Conservation (phyloP, 2,329 filamentous ascomycete species). For the Calonectria montana region DNA sequence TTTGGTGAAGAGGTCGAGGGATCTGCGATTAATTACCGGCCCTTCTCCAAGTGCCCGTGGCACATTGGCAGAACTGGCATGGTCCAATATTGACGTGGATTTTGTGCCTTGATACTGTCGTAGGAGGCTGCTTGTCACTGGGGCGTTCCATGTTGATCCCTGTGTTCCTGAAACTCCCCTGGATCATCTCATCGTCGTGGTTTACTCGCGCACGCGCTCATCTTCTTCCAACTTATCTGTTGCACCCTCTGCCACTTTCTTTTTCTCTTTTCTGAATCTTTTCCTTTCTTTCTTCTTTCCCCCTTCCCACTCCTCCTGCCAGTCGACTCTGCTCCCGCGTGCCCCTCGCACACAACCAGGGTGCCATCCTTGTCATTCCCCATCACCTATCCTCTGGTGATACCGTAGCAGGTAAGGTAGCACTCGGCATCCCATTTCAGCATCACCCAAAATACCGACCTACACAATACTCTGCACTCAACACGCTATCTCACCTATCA, state of each 20-base stretch:
- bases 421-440: slow-evolving; percentile 1
- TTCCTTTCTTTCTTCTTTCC: slow-evolving; percentile 12
- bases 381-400: background rate
- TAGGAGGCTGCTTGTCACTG: slow-evolving; percentile 22
- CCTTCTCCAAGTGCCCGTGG: background rate
- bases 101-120: slow-evolving; percentile 15
- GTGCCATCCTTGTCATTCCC: slow-evolving; percentile 5
- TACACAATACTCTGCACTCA: background rate
- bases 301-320: slow-evolving; percentile 10
- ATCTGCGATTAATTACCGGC: slow-evolving; percentile 20
- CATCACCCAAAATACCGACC: background rate
- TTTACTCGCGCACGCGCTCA: slow-evolving; percentile 10
- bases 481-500: background rate
- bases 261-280: slow-evolving; percentile 24
- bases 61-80: slow-evolving; percentile 5
- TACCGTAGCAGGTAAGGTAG: slow-evolving; percentile 11
- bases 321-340: slow-evolving; percentile 18
- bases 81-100: slow-evolving; percentile 16
- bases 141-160: slow-evolving; percentile 40
- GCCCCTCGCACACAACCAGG: slow-evolving; percentile 13
- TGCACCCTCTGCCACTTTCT: slow-evolving; percentile 18
- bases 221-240: slow-evolving; percentile 11
- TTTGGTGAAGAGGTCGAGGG: background rate
- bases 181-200: slow-evolving; percentile 32
- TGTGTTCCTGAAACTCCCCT: slow-evolving; percentile 45